Percentiles rank a stretch among this genome's conserved stretches.
Evolutionary conservation across 129 eudicot species (phyloP).

Genomic region (Pulicaria dysenterica): DNA sequence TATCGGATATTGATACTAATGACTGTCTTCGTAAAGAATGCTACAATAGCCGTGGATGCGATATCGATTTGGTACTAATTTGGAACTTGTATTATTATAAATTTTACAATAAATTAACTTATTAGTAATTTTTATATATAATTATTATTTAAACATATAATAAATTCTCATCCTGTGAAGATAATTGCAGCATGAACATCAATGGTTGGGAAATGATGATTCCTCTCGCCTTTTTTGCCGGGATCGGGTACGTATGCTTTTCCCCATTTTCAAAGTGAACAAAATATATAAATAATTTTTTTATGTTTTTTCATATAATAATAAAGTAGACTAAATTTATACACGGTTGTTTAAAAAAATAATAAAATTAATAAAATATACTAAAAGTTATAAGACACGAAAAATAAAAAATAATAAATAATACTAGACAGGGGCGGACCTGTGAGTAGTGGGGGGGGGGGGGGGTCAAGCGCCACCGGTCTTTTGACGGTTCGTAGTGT

Average conservation of each 20-base stretch:
- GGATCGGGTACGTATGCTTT: conserved; percentile 52
- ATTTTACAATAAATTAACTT: neutral
- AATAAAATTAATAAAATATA: too few relatives aligned
- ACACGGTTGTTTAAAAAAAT: too few relatives aligned
- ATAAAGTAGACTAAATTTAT: too few relatives aligned
- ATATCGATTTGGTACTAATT: conserved; percentile 67
- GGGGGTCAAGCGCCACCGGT: too few relatives aligned
- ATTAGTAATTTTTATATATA: neutral
- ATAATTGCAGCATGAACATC: conserved; percentile 65
- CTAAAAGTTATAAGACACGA: too few relatives aligned
- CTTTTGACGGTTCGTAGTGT: too few relatives aligned
- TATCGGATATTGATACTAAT: conserved; percentile 73
- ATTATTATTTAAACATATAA: neutral
- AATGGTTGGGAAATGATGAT: conserved; percentile 91
- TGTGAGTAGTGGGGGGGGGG: too few relatives aligned
- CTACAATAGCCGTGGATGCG: conserved; percentile 77
- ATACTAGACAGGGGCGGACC: too few relatives aligned
- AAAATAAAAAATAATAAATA: too few relatives aligned
- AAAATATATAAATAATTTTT: too few relatives aligned
- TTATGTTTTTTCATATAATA: too few relatives aligned
- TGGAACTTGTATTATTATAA: neutral
- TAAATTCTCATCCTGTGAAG: neutral
- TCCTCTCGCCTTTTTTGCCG: conserved; percentile 86
- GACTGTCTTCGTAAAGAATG: conserved; percentile 62
- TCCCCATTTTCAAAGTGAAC: too few relatives aligned